These are phyloP conservation scores for Salix koriyanagi DNA, from an alignment of 345 rosid genomes.

Conservation along the genomic window DNA sequence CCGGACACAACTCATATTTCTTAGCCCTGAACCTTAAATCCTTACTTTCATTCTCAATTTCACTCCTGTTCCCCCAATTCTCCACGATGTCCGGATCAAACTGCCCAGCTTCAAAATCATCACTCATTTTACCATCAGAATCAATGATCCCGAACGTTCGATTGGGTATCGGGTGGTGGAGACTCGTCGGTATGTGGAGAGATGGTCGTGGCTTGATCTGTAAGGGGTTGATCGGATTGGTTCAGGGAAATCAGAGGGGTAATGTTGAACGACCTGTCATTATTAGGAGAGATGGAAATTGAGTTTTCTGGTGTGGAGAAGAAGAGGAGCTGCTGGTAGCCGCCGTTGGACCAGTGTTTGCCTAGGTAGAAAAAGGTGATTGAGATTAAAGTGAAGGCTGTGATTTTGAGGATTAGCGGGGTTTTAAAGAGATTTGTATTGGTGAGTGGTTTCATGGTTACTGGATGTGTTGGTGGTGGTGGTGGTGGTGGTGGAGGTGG, in stretches of 20 bases:
- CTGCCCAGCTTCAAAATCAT: conserved; percentile 76
- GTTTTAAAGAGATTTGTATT: conserved; percentile 38
- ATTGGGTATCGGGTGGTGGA: conserved; percentile 34
- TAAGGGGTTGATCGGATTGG: conserved; percentile 13
- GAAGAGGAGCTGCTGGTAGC: conserved; percentile 66
- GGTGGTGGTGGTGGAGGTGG: background rate
- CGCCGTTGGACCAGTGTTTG: conserved; percentile 67
- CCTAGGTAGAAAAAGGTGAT: conserved; percentile 78
- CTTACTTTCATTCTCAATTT: conserved; percentile 10
- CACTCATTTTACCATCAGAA: conserved; percentile 77
- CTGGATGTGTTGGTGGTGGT: background rate
- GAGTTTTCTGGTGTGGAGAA: conserved; percentile 46
- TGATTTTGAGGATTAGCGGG: conserved; percentile 38
- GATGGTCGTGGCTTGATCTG: background rate
- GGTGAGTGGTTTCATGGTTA: conserved; percentile 46
- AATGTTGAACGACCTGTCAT: conserved; percentile 41
- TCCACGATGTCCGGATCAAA: conserved; percentile 61
- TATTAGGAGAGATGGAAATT: conserved; percentile 60
- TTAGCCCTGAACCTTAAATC: conserved; percentile 29
- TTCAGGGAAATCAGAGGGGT: conserved; percentile 39
- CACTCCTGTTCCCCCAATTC: conserved; percentile 39
- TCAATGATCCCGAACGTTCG: conserved; percentile 67
- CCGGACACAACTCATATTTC: conserved; percentile 49
- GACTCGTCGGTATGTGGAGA: conserved; percentile 30
- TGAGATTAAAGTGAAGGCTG: conserved; percentile 49